phyloP scores from a whole-genome alignment of 75 land plant species.

The Pinus albicaulis region DNA sequence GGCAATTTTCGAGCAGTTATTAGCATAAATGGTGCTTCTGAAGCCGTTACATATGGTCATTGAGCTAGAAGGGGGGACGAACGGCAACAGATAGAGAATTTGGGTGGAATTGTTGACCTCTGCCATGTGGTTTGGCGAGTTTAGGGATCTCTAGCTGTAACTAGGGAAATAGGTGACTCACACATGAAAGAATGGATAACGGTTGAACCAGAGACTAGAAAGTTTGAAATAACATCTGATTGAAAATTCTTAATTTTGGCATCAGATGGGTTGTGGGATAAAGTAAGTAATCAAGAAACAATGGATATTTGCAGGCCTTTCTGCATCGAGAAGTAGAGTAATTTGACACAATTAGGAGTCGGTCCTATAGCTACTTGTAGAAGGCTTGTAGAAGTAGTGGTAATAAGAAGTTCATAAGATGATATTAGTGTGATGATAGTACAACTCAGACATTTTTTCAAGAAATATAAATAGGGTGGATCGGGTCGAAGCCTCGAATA shows the following conservation, averaged over 20 bases:
- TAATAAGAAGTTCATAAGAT: conserved; percentile 42
- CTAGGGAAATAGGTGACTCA: conserved; percentile 6
- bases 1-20: no score
- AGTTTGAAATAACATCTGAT: conserved; percentile 11
- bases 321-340: no score
- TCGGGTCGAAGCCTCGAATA: background rate
- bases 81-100: no score
- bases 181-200: conserved; percentile 39
- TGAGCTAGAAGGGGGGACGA: no score
- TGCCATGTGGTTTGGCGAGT: conserved; percentile 26
- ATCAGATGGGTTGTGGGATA: conserved; percentile 52
- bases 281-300: conserved; percentile 11
- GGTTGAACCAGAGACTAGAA: conserved; percentile 27
- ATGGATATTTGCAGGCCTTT: no score
- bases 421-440: conserved; percentile 69
- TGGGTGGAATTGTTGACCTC: no score
- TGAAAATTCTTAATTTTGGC: conserved; percentile 38
- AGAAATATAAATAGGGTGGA: conserved; percentile 7
- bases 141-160: conserved; percentile 52
- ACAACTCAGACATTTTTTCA: conserved; percentile 28
- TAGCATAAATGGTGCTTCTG: no score
- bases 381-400: no score
- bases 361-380: no score
- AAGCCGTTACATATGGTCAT: no score
- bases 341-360: no score